Evolutionary conservation across 129 eudicot species (phyloP).

Genomic region (Smallanthus sonchifolius): DNA sequence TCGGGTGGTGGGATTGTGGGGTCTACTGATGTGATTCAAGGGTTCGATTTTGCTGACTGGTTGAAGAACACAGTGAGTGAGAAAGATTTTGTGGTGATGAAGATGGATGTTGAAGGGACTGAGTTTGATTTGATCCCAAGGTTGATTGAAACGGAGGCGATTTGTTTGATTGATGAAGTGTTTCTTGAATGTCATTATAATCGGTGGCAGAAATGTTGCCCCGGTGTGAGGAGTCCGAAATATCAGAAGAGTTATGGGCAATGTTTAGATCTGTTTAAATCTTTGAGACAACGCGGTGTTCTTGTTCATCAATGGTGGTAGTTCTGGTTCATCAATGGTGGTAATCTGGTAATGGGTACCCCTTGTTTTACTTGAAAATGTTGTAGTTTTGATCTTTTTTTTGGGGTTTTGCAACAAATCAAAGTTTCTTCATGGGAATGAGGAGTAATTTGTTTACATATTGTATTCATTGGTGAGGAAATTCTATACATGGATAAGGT

Average conservation of each 20-base stretch:
- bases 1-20: conserved; percentile 45
- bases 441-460: conserved; percentile 11
- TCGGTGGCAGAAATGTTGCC: conserved; percentile 97
- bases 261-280: conserved; percentile 70
- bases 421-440: conserved; percentile 5
- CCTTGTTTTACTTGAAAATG: conserved; percentile 14
- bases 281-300: conserved; percentile 77
- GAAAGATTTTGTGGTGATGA: conserved; percentile 89
- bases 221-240: conserved; percentile 77
- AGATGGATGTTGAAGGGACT: conserved; percentile 99
- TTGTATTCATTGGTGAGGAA: conserved; percentile 6
- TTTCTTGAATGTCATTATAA: conserved; percentile 96
- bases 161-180: conserved; percentile 88
- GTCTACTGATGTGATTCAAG: conserved; percentile 64
- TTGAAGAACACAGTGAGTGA: conserved; percentile 55
- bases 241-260: conserved; percentile 74
- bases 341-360: conserved; percentile 31
- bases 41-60: conserved; percentile 94
- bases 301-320: conserved; percentile 99
- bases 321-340: conserved; percentile 84
- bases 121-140: conserved; percentile 86
- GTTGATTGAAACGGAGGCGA: conserved; percentile 80
- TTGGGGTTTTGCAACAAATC: neutral
- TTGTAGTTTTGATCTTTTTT: conserved; percentile 13
- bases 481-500: conserved; percentile 12